Conservation (phyloP, 768 basidiomycete species). For the Coprinellus micaceus region DNA sequence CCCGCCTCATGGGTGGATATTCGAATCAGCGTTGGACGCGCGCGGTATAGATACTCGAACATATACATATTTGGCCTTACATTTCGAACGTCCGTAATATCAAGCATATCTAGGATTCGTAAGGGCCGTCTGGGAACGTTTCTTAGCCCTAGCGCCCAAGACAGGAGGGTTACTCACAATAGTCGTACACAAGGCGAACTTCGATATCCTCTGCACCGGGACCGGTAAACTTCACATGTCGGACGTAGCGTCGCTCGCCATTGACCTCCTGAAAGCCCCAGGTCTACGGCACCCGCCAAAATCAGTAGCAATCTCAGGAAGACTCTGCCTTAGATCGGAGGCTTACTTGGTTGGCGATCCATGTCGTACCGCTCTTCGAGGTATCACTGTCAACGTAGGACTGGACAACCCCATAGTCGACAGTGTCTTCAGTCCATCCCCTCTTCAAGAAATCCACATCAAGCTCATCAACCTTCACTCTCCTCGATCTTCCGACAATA, state of each 20-base stretch:
- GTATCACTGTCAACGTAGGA: conserved; percentile 57
- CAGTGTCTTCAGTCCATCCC: conserved; percentile 38
- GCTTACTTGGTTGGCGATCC: conserved; percentile 63
- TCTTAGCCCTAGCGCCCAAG: no score
- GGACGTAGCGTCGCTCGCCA: conserved; percentile 55
- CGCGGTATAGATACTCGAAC: no score
- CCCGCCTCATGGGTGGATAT: no score
- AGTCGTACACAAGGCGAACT: conserved; percentile 61
- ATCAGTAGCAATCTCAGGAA: not conserved
- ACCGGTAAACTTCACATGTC: conserved; percentile 62
- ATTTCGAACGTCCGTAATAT: no score
- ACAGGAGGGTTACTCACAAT: no score
- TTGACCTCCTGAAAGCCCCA: conserved; percentile 67
- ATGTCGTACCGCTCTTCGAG: conserved; percentile 52
- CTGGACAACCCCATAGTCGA: conserved; percentile 42
- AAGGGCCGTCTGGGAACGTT: no score
- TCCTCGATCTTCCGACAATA: conserved; percentile 51
- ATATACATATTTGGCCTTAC: no score
- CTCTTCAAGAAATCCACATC: conserved; percentile 41
- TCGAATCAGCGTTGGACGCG: no score
- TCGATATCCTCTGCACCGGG: conserved; percentile 55
- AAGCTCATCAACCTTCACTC: conserved; percentile 45
- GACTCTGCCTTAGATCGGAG: not conserved
- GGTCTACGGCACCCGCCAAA: conserved; percentile 33
- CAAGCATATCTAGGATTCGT: no score